Base-by-base conservation (phyloP, 2,329 filamentous ascomycete genomes). In the Trichophyton schoenleinii region DNA sequence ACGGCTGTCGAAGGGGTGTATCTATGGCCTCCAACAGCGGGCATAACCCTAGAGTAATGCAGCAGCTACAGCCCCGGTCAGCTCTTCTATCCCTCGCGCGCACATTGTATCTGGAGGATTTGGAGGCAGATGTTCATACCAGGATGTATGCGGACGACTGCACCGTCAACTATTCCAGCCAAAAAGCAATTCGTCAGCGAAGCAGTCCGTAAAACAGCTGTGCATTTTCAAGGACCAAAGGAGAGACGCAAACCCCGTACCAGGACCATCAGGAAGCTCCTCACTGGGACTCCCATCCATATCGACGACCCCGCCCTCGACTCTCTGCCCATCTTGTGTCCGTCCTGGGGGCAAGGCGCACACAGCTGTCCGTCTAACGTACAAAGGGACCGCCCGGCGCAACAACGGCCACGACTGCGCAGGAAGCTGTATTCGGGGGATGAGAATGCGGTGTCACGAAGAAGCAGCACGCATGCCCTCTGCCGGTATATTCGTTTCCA, bases 11-110 rank as follows among this genome's bases (percentile, higher is more conserved):
- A 96, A 44, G 92, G 87, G 68, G 94, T 89, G 75, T 96, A 97
- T 71, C 91, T 87, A 70, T 91, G 89, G 66, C 90, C 89, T 71
- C 87, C 85, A 8, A 83, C 80, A 8, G 86, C 81, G n/a, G 91
- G 88, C 91, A 96, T 96, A 63, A 95, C 85, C 66, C 91, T 85
- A 34, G 91, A 96, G 74, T 97, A 96, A 77, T 96, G 92, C 81
- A 96, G 88, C 61, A 96, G 82, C 89, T 92, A 70, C 36, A n/a
- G 46, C 44, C 25, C 44, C 41, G 7, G 58, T 64, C 25, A 64
- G 41, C 49, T 36, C 34, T 44, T 22, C 31, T 18, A 20, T 28
- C 59, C 18, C 31, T 52, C 13, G 11, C 8, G 18, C 55, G 57
- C 34, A 59, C 13, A 31, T 31, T 31, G 2, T 31, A 6, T 7